Evolutionary conservation across 2,329 filamentous ascomycete genomes (phyloP), one percentile per base, ranked within the genome.

Genomic region (Fusarium secorum): DNA sequence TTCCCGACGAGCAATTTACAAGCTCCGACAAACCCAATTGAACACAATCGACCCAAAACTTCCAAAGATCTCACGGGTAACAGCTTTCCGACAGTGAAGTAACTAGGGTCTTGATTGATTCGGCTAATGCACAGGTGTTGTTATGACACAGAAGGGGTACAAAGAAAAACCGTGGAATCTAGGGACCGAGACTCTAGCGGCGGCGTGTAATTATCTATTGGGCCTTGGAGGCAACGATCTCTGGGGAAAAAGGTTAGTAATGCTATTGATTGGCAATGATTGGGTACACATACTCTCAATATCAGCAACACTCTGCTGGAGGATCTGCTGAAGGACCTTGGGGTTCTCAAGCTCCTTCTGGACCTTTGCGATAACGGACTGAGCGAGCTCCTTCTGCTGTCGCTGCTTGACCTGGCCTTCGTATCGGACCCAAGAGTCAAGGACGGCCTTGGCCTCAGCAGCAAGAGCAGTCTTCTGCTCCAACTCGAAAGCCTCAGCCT

Each of bases 381-480:
- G 91, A 73, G 96, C 94, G 75, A 99, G 90, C 89, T 99, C 96
- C 85, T 89, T 91, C 89, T 99, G 96, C 88, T 99, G 94, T 83
- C 96, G 92, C 87, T 95, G 92, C 93, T 98, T 99, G 81, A 99
- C 95, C 88, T 98, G 96, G 78, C 93, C 87, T 88, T 99, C 96
- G 85, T 99, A 99, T 82, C 96, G 93, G 74, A 98, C 95, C 97
- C 96, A 99, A 64, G 94, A 98, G 83, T 99, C 96, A 74, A 99
- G 91, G 66, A 98, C 96, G 69, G 88, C 80, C 91, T 98, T 99
- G 80, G 95, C 95, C 89, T 99, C 96, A 73, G 90, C 87, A 65
- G 94, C 94, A 75, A 99, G 88, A 77, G 94, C 93, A 69, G 95
- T 98, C 87, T 91, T 91, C 87, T 99, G 96, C 89, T 98, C 94